Evolutionary conservation across 257 asterid species (phyloP).

Genomic region (Solanum lignicaule): DNA sequence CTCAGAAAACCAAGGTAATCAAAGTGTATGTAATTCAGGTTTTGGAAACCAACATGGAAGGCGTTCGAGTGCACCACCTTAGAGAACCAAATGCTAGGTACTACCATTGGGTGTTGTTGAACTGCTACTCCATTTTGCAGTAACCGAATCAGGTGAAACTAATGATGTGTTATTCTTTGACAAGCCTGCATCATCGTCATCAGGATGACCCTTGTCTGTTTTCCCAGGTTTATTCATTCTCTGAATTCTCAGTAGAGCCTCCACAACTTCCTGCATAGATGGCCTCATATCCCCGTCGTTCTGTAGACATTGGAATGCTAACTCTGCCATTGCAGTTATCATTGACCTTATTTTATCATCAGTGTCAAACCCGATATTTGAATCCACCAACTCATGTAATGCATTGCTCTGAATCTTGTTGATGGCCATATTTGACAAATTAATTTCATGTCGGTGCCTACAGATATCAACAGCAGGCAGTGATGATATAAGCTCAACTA

Average conservation of each 20-base stretch:
- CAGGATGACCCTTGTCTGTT: constrained; percentile 17
- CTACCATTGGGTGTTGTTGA: constrained; percentile 8
- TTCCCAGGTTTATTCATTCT: constrained; percentile 13
- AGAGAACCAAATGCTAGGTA: not conserved
- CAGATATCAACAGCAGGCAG: constrained; percentile 62
- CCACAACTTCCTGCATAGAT: constrained; percentile 54
- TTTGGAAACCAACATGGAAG: not conserved
- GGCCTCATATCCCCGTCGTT: constrained; percentile 64
- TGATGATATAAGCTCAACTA: constrained; percentile 70
- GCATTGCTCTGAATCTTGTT: constrained; percentile 47
- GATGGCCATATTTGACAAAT: constrained; percentile 57
- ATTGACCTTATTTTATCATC: constrained; percentile 24
- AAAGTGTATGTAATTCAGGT: not conserved
- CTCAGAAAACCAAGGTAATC: not conserved
- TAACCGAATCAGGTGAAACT: constrained; percentile 17
- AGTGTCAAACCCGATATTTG: constrained; percentile 35
- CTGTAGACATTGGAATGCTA: constrained; percentile 66
- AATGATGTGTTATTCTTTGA: constrained; percentile 4
- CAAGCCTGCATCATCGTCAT: constrained; percentile 22
- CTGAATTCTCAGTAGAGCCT: constrained; percentile 27
- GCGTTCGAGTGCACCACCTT: not conserved
- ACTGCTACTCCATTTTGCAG: constrained; percentile 3
- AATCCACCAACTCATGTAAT: constrained; percentile 63
- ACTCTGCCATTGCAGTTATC: constrained; percentile 43
- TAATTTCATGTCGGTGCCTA: constrained; percentile 61